Evolutionary conservation across 768 basidiomycete species (phyloP), one percentile per base, ranked within the genome.

Genomic region (Candolleomyces aberdarensis): DNA sequence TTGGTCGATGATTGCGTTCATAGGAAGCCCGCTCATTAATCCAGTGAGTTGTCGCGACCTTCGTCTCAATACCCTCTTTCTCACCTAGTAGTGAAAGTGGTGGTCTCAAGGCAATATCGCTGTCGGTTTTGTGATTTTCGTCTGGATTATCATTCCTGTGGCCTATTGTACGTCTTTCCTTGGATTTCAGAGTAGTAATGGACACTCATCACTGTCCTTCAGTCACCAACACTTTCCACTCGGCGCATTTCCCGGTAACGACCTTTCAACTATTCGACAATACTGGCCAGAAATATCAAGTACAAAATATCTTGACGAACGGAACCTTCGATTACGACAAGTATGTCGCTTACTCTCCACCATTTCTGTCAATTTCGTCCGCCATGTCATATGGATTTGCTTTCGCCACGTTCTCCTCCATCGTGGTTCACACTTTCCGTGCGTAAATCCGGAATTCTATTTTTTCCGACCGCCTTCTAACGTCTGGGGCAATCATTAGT

Each of bases 51-150:
- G 26, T 26, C 3, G 2, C 43, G 56, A 59, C 52, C 44, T 43
- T 47, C 39, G 47, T 49, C 43, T 10, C 17, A 59, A 36, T 20
- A 36, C 10, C 39, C 41, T 52, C 69, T 19, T 63, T 55, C 36
- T 36, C 61, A 13, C 13, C 10, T 56, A 15, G 1, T 10, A 50
- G 54, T 63, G 55, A 2, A 56, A 90, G 90, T 92, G 91, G 91
- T 93, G 91, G 91, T 88, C 91, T 26, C 82, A 91, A 72, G 76
- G 85, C 69, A 93, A 93, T 74, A 84, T 85, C 1, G 79, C 84
- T 55, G 75, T 79, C 22, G 79, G 83, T 0, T 86, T 94, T 61
- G 67, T 92, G 47, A 19, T 91, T 58, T 76, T 83, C 57, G 87
- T 88, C 74, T 94, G 91, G 91, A 73, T 94, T 55, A 67, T 94